Evolutionary conservation across 768 basidiomycete genomes (phyloP).

Genomic region (Mycena chlorophos): DNA sequence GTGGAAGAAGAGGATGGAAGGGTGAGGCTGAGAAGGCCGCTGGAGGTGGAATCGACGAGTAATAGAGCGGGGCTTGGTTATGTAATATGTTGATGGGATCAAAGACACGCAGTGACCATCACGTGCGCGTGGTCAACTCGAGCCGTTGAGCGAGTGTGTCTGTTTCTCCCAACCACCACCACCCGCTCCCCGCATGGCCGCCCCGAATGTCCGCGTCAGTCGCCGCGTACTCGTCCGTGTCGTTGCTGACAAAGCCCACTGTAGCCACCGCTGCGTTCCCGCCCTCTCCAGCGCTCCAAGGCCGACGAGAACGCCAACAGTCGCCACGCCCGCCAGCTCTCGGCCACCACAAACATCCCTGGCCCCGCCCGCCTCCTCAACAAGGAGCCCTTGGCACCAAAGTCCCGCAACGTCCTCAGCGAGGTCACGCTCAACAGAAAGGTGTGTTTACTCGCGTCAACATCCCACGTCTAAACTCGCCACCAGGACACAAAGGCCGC

Average conservation of each 20-base stretch:
- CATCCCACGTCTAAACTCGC: constrained; percentile 7
- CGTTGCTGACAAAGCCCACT: constrained; percentile 18
- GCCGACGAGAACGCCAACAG: constrained; percentile 78
- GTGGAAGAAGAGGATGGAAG: constrained; percentile 32
- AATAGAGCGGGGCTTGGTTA: constrained; percentile 60
- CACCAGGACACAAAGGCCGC: constrained; percentile 46
- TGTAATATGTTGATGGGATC: too few species aligned
- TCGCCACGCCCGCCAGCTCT: constrained; percentile 64
- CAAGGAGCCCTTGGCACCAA: constrained; percentile 49
- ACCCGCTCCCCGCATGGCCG: constrained; percentile 46
- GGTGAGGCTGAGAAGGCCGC: constrained; percentile 54
- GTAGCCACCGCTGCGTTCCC: constrained; percentile 67
- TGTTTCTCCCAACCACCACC: neutral
- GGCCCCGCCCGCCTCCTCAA: constrained; percentile 53
- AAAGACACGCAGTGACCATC: too few species aligned
- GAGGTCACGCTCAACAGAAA: constrained; percentile 85
- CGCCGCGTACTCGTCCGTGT: constrained; percentile 12
- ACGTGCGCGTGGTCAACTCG: constrained; percentile 3
- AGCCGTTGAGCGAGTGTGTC: constrained; percentile 9
- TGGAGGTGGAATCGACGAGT: constrained; percentile 45
- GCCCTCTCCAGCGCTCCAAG: constrained; percentile 66
- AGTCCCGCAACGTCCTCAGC: constrained; percentile 73
- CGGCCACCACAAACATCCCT: constrained; percentile 41
- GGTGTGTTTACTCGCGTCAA: constrained; percentile 40
- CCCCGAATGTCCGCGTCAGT: constrained; percentile 61